Conservation (phyloP, 1,284 basidiomycete species). For the Dichomitus squalens region DNA sequence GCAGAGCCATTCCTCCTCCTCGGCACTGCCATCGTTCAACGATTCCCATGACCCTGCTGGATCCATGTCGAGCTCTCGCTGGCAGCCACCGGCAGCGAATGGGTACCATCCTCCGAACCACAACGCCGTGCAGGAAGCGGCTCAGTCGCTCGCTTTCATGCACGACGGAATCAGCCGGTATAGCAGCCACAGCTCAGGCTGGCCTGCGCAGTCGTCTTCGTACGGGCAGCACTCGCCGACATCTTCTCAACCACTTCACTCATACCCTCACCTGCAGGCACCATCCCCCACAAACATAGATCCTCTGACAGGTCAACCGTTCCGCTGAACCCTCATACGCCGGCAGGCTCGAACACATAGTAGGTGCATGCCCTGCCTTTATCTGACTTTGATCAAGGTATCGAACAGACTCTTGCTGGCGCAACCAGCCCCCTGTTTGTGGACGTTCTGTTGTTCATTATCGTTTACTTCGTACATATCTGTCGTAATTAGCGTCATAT, state of each 20-base stretch:
- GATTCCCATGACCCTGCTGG: constrained; percentile 2
- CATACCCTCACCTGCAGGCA: constrained; percentile 8
- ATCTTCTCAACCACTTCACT: constrained; percentile 1
- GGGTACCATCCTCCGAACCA: constrained; percentile 19
- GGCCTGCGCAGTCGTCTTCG: constrained; percentile 13
- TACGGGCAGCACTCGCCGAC: constrained; percentile 11
- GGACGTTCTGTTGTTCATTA: background rate
- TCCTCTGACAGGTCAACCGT: constrained; percentile 15
- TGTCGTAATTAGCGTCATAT: constrained; percentile 2
- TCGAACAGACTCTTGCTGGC: background rate
- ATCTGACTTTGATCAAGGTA: constrained; percentile 4
- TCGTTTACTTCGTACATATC: constrained; percentile 1
- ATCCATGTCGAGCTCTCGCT: constrained; percentile 16
- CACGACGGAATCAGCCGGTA: constrained; percentile 22
- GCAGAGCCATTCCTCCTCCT: constrained; percentile 12
- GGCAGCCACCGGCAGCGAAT: constrained; percentile 13
- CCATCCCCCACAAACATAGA: constrained; percentile 11
- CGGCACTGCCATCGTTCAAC: constrained; percentile 10
- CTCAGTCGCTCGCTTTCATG: constrained; percentile 28
- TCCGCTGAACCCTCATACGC: constrained; percentile 2
- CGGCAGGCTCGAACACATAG: constrained; percentile 9
- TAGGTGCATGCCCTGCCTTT: constrained; percentile 4
- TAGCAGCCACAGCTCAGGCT: constrained; percentile 7
- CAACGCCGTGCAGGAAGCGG: constrained; percentile 24
- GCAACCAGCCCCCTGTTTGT: background rate